Percentiles rank a stretch among this genome's conserved stretches.
These are phyloP conservation scores for Helotiales sp. DNA, from an alignment of 2,329 filamentous ascomycete species.

Conservation along the genomic window DNA sequence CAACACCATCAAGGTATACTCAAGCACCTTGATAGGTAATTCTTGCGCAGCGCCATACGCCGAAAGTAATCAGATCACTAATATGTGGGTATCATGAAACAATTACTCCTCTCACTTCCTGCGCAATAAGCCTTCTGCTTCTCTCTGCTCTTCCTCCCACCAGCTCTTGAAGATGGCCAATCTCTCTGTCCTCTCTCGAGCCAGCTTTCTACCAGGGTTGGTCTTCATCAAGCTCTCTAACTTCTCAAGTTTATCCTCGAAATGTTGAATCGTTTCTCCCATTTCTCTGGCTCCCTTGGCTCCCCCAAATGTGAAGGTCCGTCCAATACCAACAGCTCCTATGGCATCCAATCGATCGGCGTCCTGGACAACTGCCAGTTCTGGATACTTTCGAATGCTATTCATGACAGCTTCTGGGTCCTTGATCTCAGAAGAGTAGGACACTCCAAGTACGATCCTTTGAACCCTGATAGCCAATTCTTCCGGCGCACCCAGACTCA, in stretches of 20 bases:
- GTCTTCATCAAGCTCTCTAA: conserved; percentile 67
- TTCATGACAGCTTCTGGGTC: conserved; percentile 58
- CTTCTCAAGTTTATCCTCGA: conserved; percentile 73
- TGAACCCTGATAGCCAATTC: conserved; percentile 69
- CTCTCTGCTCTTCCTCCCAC: conserved; percentile 54
- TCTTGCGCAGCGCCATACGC: background rate
- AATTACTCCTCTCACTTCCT: conserved; percentile 19
- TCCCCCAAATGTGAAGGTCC: conserved; percentile 77
- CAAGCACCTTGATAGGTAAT: conserved; percentile 8
- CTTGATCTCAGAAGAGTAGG: conserved; percentile 74
- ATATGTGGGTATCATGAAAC: conserved; percentile 16
- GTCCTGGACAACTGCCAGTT: conserved; percentile 87
- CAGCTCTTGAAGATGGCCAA: conserved; percentile 54
- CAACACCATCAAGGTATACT: conserved; percentile 6
- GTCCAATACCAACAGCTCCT: conserved; percentile 80
- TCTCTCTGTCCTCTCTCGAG: conserved; percentile 52
- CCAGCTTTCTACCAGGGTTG: conserved; percentile 52
- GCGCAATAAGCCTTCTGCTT: conserved; percentile 30
- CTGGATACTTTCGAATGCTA: conserved; percentile 65
- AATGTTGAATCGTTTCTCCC: conserved; percentile 69
- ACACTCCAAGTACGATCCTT: conserved; percentile 73
- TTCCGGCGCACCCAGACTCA: conserved; percentile 57
- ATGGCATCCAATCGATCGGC: conserved; percentile 93
- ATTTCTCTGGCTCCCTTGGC: conserved; percentile 58
- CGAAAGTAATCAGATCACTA: conserved; percentile 5